phyloP scores from a whole-genome alignment of 129 eudicot genomes.

The Saposhnikovia divaricata region DNA sequence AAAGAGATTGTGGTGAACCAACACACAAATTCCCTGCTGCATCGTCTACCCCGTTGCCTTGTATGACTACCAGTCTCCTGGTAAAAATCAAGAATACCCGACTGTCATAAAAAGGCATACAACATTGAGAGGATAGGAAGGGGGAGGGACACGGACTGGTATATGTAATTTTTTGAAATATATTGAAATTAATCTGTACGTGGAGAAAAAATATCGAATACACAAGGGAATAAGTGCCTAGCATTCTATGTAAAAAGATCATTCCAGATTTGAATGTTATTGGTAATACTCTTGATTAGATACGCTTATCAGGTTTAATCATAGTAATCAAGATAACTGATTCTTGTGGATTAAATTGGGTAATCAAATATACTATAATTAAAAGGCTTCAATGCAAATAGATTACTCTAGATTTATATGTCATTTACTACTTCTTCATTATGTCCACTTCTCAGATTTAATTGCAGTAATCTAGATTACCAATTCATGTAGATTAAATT shows the following conservation, averaged over 20 bases:
- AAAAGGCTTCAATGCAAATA: too few species aligned
- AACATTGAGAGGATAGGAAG: background rate
- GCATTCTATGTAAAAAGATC: background rate
- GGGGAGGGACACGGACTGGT: background rate
- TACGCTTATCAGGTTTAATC: background rate
- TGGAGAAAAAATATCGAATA: background rate
- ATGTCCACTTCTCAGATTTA: background rate
- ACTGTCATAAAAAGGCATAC: background rate
- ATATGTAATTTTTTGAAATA: too few species aligned
- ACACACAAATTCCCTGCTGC: background rate
- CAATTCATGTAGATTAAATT: background rate
- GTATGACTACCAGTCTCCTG: background rate
- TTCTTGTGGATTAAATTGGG: background rate
- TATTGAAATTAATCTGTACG: background rate
- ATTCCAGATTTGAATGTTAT: too few species aligned
- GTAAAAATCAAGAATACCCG: too few species aligned
- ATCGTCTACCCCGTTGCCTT: too few species aligned
- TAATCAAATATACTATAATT: too few species aligned
- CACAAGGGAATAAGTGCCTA: background rate
- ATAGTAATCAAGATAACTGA: background rate
- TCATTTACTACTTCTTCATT: too few species aligned
- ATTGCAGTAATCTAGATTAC: background rate
- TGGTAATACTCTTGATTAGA: too few species aligned
- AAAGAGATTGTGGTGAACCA: background rate
- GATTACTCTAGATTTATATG: background rate